These are phyloP conservation scores for Polygonum aviculare DNA, from an alignment of 148 eudicot genomes.

Conservation along the genomic window DNA sequence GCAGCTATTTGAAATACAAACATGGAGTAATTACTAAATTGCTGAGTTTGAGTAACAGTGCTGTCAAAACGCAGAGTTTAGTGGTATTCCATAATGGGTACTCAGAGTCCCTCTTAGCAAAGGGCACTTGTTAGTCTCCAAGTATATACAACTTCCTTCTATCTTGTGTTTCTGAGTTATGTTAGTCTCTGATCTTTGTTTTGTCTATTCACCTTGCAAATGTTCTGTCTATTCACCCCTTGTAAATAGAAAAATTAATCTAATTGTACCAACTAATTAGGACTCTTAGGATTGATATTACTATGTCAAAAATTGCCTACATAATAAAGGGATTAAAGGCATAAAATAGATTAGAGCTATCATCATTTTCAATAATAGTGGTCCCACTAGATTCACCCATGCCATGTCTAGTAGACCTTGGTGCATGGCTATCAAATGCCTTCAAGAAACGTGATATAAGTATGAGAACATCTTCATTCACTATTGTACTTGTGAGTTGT, in stretches of 20 bases:
- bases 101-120: not conserved
- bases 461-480: not conserved
- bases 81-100: conserved; percentile 3
- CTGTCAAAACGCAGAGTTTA: conserved; percentile 5
- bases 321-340: not conserved
- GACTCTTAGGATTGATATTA: not conserved
- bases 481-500: too few relatives aligned
- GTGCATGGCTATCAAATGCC: conserved; percentile 1
- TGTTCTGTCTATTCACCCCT: not conserved
- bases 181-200: not conserved
- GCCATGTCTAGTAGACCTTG: not conserved
- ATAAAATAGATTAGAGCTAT: not conserved
- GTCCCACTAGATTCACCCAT: not conserved
- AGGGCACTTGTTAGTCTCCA: not conserved
- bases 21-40: not conserved
- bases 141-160: not conserved
- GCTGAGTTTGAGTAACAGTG: not conserved
- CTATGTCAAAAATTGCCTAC: not conserved
- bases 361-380: not conserved
- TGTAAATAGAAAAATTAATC: not conserved
- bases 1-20: conserved; percentile 1
- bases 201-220: conserved; percentile 6
- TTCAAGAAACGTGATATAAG: not conserved
- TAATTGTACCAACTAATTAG: not conserved
- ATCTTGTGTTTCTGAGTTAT: not conserved